phyloP scores from a whole-genome alignment of 495 filamentous ascomycete genomes.

The Neurospora sp. region DNA sequence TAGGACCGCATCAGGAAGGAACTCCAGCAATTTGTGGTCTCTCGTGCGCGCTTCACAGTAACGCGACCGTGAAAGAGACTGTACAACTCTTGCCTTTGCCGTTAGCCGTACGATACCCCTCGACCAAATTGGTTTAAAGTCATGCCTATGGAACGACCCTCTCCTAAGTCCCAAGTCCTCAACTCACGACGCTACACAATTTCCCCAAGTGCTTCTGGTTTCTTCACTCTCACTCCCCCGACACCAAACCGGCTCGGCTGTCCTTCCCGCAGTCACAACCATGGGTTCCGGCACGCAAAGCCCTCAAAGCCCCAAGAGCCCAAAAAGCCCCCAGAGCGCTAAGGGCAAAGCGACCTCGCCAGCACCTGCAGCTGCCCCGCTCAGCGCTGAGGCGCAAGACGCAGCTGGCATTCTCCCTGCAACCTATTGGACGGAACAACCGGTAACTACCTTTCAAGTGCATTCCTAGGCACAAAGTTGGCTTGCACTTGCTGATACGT shows the following conservation, averaged over 20 bases:
- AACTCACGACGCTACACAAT: background rate
- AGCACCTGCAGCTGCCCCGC: background rate
- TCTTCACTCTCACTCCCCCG: background rate
- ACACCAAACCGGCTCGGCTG: background rate
- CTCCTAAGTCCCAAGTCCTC: background rate
- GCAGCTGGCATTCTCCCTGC: constrained; percentile 2
- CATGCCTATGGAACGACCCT: no score
- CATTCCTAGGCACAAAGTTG: background rate
- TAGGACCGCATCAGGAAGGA: background rate
- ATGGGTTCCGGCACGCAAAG: background rate
- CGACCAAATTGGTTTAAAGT: background rate
- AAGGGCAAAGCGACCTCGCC: background rate
- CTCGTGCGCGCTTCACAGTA: background rate
- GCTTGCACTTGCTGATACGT: background rate
- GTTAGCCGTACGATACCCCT: background rate
- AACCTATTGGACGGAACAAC: background rate
- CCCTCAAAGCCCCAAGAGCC: background rate
- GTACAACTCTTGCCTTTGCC: background rate
- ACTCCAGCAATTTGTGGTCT: background rate
- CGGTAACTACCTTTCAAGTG: background rate
- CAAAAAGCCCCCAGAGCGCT: background rate
- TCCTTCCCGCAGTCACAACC: background rate
- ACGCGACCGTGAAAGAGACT: background rate
- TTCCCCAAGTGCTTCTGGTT: background rate
- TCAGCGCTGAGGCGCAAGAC: background rate